Evolutionary conservation across 768 basidiomycete genomes (phyloP), one percentile per base, ranked within the genome.

Genomic region (Termitomyces sp.): DNA sequence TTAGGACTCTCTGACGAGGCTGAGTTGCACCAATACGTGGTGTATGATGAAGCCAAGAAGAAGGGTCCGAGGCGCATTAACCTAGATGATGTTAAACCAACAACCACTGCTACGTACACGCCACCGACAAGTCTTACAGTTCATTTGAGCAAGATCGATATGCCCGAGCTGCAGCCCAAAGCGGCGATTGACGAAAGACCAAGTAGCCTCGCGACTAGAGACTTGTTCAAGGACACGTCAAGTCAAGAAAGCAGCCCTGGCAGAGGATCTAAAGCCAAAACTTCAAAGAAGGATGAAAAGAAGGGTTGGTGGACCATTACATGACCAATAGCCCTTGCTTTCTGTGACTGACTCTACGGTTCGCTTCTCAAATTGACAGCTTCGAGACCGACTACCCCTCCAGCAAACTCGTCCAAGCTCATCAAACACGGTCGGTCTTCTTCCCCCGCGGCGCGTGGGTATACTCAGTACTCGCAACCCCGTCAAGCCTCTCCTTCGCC

Each of bases 111-210:
- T 47, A 74, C 77, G 60, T 92, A 93, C 66, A 70, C 74, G 3
- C 90, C 91, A 1, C 91, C 90, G 0, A 78, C 76, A 34, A 84
- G 79, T 60, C 76, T 94, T 0, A 79, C 78, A 0, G 78, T 93
- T 1, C 90, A 93, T 68, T 70, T 94, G 18, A 90, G 90, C 77
- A 93, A 93, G 76, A 91, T 94, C 49, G 76, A 86, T 15, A 92
- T 94, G 83, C 91, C 90, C 0, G 91, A 94, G 67, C 79, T 94
- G 16, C 80, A 81, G 64, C 88, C 88, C 3, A 80, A 77, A 59
- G 65, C 75, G 16, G 64, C 31, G 16, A 57, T 55, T 4, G 60
- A 61, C 39, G 64, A 69, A n/a, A 68, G 72, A 54, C 39, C 65
- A 39, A 55, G 51, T 16, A 37, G 50, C 7, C 28, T 37, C 24